Evolutionary conservation across 1,284 basidiomycete species (phyloP).

Genomic region (Cutaneotrichosporon sp.): DNA sequence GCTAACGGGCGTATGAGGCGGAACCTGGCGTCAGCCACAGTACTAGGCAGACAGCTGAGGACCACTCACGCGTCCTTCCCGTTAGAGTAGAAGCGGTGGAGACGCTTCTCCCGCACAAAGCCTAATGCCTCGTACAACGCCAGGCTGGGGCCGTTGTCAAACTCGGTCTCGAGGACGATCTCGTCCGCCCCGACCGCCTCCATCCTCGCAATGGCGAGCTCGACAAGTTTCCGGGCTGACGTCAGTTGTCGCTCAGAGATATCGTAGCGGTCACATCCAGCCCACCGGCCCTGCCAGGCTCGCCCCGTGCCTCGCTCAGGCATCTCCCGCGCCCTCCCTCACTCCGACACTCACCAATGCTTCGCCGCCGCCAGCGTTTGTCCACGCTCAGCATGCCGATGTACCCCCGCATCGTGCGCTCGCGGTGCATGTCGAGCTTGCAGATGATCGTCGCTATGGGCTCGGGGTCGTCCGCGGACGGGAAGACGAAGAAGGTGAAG

Average conservation of each 20-base stretch:
- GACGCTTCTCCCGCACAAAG: conserved; percentile 92
- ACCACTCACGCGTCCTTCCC: conserved; percentile 56
- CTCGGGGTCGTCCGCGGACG: conserved; percentile 30
- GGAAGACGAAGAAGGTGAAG: conserved; percentile 74
- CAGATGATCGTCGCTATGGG: conserved; percentile 92
- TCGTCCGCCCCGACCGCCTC: conserved; percentile 76
- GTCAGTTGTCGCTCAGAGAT: background rate
- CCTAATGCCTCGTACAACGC: conserved; percentile 88
- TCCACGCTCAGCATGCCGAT: conserved; percentile 96
- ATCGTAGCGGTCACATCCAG: background rate
- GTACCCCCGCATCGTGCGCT: conserved; percentile 81
- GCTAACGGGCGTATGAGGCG: background rate
- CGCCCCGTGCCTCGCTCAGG: too few species aligned
- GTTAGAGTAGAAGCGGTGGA: conserved; percentile 95
- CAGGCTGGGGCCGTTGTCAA: conserved; percentile 83
- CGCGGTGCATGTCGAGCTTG: conserved; percentile 86
- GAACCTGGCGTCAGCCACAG: conserved; percentile 6
- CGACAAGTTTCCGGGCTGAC: conserved; percentile 67
- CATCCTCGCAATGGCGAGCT: conserved; percentile 78
- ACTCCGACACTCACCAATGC: conserved; percentile 61
- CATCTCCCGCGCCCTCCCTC: too few species aligned
- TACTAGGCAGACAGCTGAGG: too few species aligned
- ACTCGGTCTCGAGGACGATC: conserved; percentile 97
- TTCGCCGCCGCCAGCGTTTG: conserved; percentile 75
- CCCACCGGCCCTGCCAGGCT: too few species aligned